Evolutionary conservation across 768 basidiomycete genomes (phyloP), one percentile per base, ranked within the genome.

Genomic region (Trametes gibbosa): DNA sequence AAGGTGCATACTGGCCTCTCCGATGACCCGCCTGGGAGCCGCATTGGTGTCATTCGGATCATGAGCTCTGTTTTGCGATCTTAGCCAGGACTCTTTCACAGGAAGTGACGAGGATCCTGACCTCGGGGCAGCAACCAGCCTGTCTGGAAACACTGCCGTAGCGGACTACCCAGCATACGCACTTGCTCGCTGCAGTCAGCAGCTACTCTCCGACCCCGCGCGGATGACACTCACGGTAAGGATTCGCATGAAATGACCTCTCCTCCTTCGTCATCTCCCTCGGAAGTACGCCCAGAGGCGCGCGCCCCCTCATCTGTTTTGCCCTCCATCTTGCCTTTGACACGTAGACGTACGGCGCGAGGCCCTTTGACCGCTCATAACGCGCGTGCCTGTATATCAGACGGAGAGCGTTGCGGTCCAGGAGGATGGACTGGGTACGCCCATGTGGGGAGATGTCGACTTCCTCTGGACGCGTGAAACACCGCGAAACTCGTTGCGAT

Each of bases 241-340:
- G 89, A 68, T 83, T 89, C 12, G 87, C 79, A 83, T 82, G 87
- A 83, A 85, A 89, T 25, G 70, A 70, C 63, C 81, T 75, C 73
- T 92, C 89, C 64, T 83, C 75, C 41, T 68, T 65, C 0, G 81
- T 78, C 90, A 91, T 92, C 57, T 75, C 76, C 32, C 86, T 77
- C 13, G 78, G 79, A 16, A 46, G 66, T 6, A 54, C 53, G 12
- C 47, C 50, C n/a, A 34, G 32, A 7, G 53, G 53, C 42, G 50
- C 63, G 14, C 51, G 35, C 19, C 45, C 37, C 5, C n/a, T 45
- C 32, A 24, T 41, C 41, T 52, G 41, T 21, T 48, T 57, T 29
- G 43, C 50, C 21, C 45, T n/a, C 48, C 53, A 48, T 55, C 57
- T 50, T 48, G 66, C 64, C 62, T 72, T 45, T 65, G 73, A 53